Percentiles rank a stretch among this genome's conserved stretches.
These are phyloP conservation scores for Fraxinus angustifolia DNA, from an alignment of 305 asterid genomes.

Conservation along the genomic window DNA sequence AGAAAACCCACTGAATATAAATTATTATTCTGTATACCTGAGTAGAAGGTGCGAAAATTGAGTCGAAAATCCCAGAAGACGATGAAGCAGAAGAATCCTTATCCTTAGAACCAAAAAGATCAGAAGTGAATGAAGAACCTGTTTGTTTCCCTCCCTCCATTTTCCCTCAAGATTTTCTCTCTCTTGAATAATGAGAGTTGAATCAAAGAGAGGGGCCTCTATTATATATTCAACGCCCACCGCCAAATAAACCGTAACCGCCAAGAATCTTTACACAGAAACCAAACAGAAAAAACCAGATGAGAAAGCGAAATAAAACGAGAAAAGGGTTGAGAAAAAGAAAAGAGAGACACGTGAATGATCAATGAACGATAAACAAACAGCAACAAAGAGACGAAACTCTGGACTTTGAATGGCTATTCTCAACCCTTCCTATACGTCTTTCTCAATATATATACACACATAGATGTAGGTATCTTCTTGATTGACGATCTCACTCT, in stretches of 20 bases:
- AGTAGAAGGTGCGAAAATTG: conserved; percentile 60
- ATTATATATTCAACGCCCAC: conserved; percentile 49
- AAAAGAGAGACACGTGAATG: not conserved
- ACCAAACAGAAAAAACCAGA: conserved; percentile 43
- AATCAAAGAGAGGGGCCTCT: not conserved
- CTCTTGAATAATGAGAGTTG: conserved; percentile 13
- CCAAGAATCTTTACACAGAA: conserved; percentile 41
- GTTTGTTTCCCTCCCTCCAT: conserved; percentile 72
- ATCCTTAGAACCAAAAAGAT: conserved; percentile 62
- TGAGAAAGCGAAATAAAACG: conserved; percentile 13
- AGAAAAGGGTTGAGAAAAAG: not conserved
- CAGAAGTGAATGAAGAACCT: conserved; percentile 73
- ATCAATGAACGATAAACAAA: not conserved
- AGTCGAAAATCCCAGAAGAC: conserved; percentile 54
- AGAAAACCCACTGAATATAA: not conserved
- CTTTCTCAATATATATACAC: not conserved
- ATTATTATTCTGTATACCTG: conserved; percentile 34
- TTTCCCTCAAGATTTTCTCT: not conserved
- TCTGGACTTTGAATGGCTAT: not conserved
- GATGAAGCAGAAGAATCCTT: conserved; percentile 45
- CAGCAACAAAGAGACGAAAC: not conserved
- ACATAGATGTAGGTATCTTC: not conserved
- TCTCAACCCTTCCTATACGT: not conserved
- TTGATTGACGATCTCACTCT: not conserved
- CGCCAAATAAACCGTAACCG: conserved; percentile 57